Evolutionary conservation across 345 rosid species (phyloP), one percentile per base, ranked within the genome.

Genomic region (Boechera retrofracta): DNA sequence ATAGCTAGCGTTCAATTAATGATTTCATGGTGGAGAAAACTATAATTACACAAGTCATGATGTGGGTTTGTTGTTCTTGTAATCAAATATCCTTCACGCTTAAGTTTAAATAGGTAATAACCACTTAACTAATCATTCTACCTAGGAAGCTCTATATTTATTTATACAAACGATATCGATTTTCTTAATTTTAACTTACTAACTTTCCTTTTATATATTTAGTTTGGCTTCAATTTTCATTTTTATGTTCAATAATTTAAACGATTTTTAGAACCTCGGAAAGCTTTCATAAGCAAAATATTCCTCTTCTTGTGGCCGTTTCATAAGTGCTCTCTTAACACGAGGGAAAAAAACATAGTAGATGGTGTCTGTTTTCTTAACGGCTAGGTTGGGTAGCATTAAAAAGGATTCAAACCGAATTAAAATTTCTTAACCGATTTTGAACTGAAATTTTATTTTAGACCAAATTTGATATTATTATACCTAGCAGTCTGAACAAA

Each of bases 1-100:
- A 45, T 44, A 44, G 36, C 71, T 44, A 44, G 36, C 71, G 26
- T 58, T 38, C 9, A 41, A 41, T 35, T 16, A 29, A 11, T 31
- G n/a, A 10, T 47, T 51, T 67, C 13, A 60, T 71, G 45, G 36
- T 71, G 71, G 80, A 71, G 72, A 64, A 55, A 77, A 77, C 76
- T 71, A 77, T 77, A 71, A 77, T 77, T 71, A 71, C 76, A 55
- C 52, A 26, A 64, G 67, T 77, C 32, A 77, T 71, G 80, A 77
- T 64, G 21, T 63, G 51, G 45, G 76, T 71, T 64, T 64, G 76
- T 77, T 71, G 71, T 77, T 69, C 21, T 77, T 47, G 67, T 71
- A 64, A 77, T 77, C 72, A 38, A 47, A 35, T 39, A 57, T 16
- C 38, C 81, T 72, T 72, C 67, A 64, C 24, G 77, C 63, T 72